Evolutionary conservation across 805 yeast species (phyloP), one percentile per base, ranked within the genome.

Genomic region (Saccharomycopsis amapae): DNA sequence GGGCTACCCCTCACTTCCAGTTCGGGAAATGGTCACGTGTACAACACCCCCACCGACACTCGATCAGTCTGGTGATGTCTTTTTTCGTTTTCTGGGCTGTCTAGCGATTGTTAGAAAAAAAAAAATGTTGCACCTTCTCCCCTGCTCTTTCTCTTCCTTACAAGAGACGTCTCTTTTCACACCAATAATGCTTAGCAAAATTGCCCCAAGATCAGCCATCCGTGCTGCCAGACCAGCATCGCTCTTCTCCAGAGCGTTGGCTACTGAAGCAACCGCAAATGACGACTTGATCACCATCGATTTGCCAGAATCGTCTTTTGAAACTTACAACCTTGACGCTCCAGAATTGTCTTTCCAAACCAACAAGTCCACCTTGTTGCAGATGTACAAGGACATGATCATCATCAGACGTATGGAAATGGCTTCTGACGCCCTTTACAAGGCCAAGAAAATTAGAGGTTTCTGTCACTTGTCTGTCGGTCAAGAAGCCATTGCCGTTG

Each of bases 401-500:
- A 69, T 82, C 56, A 80, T 90, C 64, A 81, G 95, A 76, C 85
- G 98, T 71, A 81, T 93, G 93, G 98, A 93, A 73, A 90, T 93
- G 96, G 95, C 96, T 35, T 80, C 97, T 52, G 98, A 93, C 65
- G 97, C 97, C 26, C 73, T 93, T 55, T 93, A 93, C 76, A 93
- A 93, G 75, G 96, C 97, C 60, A 93, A 93, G 76, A 88, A 90
- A 72, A 89, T 93, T 62, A 80, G 97, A 74, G 98, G 98, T 58
- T 93, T 93, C 81, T 93, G 98, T 72, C 98, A 93, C 69, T 78
- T 93, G 72, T 85, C 96, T 12, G 88, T 86, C 53, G 98, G 98
- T 62, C 98, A 93, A 73, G 98, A 93, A 73, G 98, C 98, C 54
- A 79, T 93, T 68, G 96, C 98, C 53, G 97, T 90, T 53, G 98